These are phyloP conservation scores for Alternaria sp. DNA, from an alignment of 2,329 filamentous ascomycete genomes.

Conservation along the genomic window DNA sequence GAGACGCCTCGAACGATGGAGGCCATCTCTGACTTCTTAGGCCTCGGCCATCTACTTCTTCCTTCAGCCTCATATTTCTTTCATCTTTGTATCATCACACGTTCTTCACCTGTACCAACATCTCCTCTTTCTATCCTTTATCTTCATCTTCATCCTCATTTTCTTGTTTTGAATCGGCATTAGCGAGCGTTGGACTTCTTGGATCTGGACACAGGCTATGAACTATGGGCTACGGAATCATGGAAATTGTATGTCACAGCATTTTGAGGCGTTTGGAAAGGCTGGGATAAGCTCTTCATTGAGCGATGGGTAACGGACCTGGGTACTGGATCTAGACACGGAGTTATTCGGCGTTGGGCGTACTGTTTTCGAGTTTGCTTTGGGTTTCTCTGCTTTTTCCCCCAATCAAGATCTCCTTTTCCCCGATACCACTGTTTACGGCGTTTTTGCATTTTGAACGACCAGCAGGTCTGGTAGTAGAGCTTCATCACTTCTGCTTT, in stretches of 20 bases:
- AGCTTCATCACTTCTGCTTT: background rate
- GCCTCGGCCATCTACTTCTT: background rate
- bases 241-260: background rate
- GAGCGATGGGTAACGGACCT: slow-evolving; percentile 11
- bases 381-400: background rate
- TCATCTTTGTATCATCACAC: slow-evolving; percentile 6
- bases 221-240: background rate
- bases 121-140: background rate
- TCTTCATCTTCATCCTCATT: background rate
- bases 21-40: background rate
- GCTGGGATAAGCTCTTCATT: slow-evolving; percentile 22
- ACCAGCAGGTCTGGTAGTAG: background rate
- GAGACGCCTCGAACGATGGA: slow-evolving; percentile 37
- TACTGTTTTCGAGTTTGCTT: background rate
- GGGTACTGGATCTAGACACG: slow-evolving; percentile 10
- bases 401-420: background rate
- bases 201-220: background rate
- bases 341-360: slow-evolving; percentile 7
- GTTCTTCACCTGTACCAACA: background rate
- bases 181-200: slow-evolving; percentile 22
- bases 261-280: background rate
- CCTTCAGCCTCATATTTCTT: background rate
- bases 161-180: slow-evolving; percentile 9
- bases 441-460: background rate
- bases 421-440: background rate